phyloP scores from a whole-genome alignment of 2,329 filamentous ascomycete genomes.

The Talaromyces marneffei region DNA sequence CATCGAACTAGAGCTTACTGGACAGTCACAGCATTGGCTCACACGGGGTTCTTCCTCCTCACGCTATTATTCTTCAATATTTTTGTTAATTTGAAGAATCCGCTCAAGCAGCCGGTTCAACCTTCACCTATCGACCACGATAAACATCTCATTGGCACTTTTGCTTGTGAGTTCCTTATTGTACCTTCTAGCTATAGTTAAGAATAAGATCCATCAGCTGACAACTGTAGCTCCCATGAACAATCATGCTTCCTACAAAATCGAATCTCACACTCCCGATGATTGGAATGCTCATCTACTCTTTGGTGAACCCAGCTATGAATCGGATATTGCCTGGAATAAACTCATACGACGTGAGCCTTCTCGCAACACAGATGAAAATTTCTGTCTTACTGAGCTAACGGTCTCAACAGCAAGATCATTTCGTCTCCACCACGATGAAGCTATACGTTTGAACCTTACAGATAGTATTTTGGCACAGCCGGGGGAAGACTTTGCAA shows the following conservation, averaged over 20 bases:
- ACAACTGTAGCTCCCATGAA: background rate
- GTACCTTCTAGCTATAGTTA: too few species aligned
- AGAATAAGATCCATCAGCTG: too few species aligned
- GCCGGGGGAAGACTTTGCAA: background rate
- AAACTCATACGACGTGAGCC: background rate
- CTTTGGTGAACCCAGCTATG: background rate
- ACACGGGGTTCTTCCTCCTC: background rate
- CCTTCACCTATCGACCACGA: background rate
- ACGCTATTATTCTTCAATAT: background rate
- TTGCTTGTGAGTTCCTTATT: background rate
- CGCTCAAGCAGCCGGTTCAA: background rate
- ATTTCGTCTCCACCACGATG: background rate
- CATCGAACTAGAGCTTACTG: background rate
- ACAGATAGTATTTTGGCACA: background rate
- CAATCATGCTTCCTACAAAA: background rate
- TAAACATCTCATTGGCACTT: background rate
- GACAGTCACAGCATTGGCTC: background rate
- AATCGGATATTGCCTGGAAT: background rate
- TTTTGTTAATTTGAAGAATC: background rate
- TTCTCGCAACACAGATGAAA: background rate
- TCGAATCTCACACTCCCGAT: background rate
- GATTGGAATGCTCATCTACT: background rate
- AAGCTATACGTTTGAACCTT: conserved; percentile 1
- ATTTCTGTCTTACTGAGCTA: background rate
- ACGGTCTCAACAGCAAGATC: background rate